Evolutionary conservation across 495 filamentous ascomycete genomes (phyloP), one percentile per base, ranked within the genome.

Genomic region (Neurospora sp.): DNA sequence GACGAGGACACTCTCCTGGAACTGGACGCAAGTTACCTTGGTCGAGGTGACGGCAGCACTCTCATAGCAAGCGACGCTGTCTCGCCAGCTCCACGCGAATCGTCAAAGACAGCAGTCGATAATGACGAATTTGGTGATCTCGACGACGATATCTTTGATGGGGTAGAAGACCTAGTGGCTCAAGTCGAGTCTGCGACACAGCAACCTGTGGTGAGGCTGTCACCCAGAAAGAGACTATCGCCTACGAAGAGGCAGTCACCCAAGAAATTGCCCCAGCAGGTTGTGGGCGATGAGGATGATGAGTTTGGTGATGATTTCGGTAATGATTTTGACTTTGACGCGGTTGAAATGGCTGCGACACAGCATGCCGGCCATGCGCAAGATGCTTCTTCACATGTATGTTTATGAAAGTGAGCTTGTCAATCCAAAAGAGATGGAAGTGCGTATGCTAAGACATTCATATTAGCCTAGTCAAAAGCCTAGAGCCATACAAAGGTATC

Each of bases 401-500:
- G 87, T 88, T 77, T 79, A 73, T 76, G 73, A 70, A 79, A 77
- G 78, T 70, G 27, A 66, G 54, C 54, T 66, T 66, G 27, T 66
- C 27, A 14, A 18, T 66, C 54, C 14, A 66, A 14, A 11, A 62
- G 75, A 70, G 31, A 66, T 77, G 72, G 41, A 74, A 70, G 75
- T 73, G 73, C 77, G 76, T 74, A 77, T 79, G 78, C 87, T 88
- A 87, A 89, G 81, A 76, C 39, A 75, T 77, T 80, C 40, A 60
- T 66, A 66, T 78, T 81, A 89, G 87, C 79, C 85, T 42, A 82
- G 79, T 62, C 83, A 89, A 80, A 89, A 88, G 80, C 83, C 86
- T 73, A 88, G 87, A 82, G 88, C 89, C 49, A 94, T 97, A 77
- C 93, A 96, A 79, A 91, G 94, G 71, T 97, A 95, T 83, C 84